Conservation (phyloP, 2,329 filamentous ascomycete species). For the Aspergillus novofumigatus region DNA sequence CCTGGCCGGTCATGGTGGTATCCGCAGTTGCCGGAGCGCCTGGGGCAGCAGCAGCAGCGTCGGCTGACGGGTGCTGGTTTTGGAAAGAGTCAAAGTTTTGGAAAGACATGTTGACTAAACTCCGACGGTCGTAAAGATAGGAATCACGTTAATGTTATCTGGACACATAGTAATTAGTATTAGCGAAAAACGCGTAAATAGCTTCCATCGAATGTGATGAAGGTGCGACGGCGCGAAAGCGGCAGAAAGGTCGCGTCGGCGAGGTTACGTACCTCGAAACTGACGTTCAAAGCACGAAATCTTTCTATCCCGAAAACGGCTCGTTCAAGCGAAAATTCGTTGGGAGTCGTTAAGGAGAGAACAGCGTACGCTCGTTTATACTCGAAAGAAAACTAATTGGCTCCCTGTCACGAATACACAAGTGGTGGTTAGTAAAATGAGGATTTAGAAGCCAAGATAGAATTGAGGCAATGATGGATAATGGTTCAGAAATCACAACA, state of each 20-base stretch:
- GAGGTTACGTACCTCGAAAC: slow-evolving; percentile 18
- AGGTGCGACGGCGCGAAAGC: neutral
- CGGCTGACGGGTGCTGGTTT: slow-evolving; percentile 56
- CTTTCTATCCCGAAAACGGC: slow-evolving; percentile 30
- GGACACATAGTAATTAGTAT: neutral
- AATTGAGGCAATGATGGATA: neutral
- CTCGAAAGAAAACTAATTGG: slow-evolving; percentile 29
- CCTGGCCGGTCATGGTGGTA: slow-evolving; percentile 54
- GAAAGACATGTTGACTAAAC: slow-evolving; percentile 57
- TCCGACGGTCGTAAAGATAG: slow-evolving; percentile 17
- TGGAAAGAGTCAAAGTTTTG: slow-evolving; percentile 62
- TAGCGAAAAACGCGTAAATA: neutral
- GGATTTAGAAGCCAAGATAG: neutral
- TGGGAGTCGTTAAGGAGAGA: slow-evolving; percentile 40
- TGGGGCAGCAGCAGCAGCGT: slow-evolving; percentile 46
- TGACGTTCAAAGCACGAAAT: slow-evolving; percentile 16
- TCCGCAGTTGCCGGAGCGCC: slow-evolving; percentile 48
- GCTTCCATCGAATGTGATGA: neutral
- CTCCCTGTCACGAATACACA: slow-evolving; percentile 15
- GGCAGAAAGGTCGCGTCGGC: neutral
- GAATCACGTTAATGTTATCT: slow-evolving; percentile 13
- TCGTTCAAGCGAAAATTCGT: slow-evolving; percentile 36
- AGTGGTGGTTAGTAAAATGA: slow-evolving; percentile 11
- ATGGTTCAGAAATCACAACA: neutral
- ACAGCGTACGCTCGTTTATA: slow-evolving; percentile 30